Base-by-base conservation (phyloP, 2,329 filamentous ascomycete genomes). In the Pestalotiopsis sp. region DNA sequence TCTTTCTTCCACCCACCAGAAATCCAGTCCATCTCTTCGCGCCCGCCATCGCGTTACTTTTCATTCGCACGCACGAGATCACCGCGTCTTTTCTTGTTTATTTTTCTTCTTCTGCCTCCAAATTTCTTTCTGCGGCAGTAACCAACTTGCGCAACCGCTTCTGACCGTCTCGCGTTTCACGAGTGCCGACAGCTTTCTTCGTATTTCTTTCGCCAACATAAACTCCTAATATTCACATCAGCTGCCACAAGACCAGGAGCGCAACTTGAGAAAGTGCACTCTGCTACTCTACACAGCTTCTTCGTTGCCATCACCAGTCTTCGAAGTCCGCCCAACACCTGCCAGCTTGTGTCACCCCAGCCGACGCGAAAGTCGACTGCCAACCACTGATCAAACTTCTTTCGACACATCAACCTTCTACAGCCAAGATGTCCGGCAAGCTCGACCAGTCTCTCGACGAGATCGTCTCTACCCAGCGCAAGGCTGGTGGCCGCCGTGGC, bases 381-480 rank as follows among this genome's bases (percentile, higher is more conserved):
- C 6, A 20, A 7, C 17, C 60, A 38, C 2, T 63, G 12, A 63
- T 38, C 11, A 59, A 68, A 62, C 68, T 9, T 68, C 70, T 71
- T 68, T 73, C 69, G 4, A 27, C 59, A 72, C 65, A 70, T 70
- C 93, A 23, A 23, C 3, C 23, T 23, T 23, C 23, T 23, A 23
- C 23, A 23, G 23, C 78, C 82, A 92, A 76, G 75, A 97, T 97
- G 94, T 93, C 94, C 86, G 92, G 90, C 86, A 98, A 98, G 86
- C 92, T 99, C 79, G 94, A 98, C 83, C 92, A 97, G 86, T 95
- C 94, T 85, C 93, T 99, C 75, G 96, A 98, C 82, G 94, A 98
- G 85, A 98, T 99, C 83, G 91, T 97, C 86, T 93, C 92, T 81
- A 92, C 90, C 79, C 90, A 89, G 81, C 89, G 87, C 76, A 84